A percentile compares a stretch with the other conserved stretches of the same genome.
These are phyloP conservation scores for Paragyromitra xinjiangensis DNA, from an alignment of 495 filamentous ascomycete species.

Conservation along the genomic window DNA sequence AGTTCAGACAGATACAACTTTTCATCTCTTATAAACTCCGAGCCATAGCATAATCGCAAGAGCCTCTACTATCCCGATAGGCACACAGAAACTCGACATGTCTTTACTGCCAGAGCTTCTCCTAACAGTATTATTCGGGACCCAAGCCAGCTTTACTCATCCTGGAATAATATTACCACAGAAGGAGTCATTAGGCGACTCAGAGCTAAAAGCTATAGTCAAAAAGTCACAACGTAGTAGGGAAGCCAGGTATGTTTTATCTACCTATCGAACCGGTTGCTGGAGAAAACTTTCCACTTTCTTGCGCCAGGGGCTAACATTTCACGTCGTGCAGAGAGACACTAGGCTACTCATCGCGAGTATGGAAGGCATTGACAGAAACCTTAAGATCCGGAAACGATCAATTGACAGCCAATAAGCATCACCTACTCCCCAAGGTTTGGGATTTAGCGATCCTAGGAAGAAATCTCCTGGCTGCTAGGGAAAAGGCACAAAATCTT, in stretches of 20 bases:
- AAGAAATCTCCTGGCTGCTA: conserved; percentile 73
- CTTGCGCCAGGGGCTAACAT: background rate
- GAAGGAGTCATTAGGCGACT: conserved; percentile 54
- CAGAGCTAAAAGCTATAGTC: conserved; percentile 57
- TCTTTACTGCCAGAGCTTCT: conserved; percentile 55
- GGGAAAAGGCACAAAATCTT: conserved; percentile 73
- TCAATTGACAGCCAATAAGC: conserved; percentile 62
- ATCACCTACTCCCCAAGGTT: conserved; percentile 62
- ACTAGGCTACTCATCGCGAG: conserved; percentile 65
- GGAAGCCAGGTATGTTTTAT: conserved; percentile 54
- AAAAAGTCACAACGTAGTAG: conserved; percentile 57
- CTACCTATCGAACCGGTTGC: background rate
- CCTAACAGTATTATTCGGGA: conserved; percentile 56
- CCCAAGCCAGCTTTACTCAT: conserved; percentile 60
- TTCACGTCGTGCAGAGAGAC: conserved; percentile 60
- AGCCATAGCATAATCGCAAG: background rate
- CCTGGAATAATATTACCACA: conserved; percentile 58
- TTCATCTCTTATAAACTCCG: background rate
- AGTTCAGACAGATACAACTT: background rate
- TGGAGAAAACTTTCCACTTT: background rate
- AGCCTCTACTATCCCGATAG: conserved; percentile 2
- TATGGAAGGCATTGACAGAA: conserved; percentile 69
- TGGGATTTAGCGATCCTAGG: conserved; percentile 71
- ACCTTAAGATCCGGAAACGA: conserved; percentile 66
- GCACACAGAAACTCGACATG: conserved; percentile 23